These are phyloP conservation scores for Volutella citrinella DNA, from an alignment of 2,329 filamentous ascomycete genomes.

Conservation along the genomic window DNA sequence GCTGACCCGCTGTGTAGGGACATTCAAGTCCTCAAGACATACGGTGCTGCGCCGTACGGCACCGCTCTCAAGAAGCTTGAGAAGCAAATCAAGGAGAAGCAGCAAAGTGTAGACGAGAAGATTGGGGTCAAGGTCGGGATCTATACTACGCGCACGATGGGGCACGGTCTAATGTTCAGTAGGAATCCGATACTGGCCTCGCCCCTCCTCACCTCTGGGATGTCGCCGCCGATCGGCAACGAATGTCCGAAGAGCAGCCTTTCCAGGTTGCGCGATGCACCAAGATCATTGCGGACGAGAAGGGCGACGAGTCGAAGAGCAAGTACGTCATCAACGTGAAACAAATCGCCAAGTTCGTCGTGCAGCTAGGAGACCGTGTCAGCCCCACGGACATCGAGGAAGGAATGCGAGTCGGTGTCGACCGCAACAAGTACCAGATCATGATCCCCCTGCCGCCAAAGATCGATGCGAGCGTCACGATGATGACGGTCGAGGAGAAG, in stretches of 20 bases:
- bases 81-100: slow-evolving; percentile 99
- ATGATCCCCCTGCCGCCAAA: slow-evolving; percentile 93
- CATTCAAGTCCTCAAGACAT: slow-evolving; percentile 98
- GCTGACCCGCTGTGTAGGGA: slow-evolving; percentile 60
- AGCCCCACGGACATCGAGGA: slow-evolving; percentile 99
- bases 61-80: slow-evolving; percentile 94
- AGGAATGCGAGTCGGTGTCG: slow-evolving; percentile 97
- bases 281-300: slow-evolving; percentile 97
- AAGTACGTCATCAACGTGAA: slow-evolving; percentile 99
- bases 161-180: slow-evolving; percentile 22
- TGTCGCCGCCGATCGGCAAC: slow-evolving; percentile 93
- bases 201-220: slow-evolving; percentile 99
- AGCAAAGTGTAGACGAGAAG: slow-evolving; percentile 97
- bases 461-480: slow-evolving; percentile 98
- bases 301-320: slow-evolving; percentile 90
- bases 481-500: slow-evolving; percentile 99
- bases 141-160: too few species aligned
- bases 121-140: slow-evolving; percentile 77
- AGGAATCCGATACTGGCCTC: slow-evolving; percentile 98
- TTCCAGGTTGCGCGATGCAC: slow-evolving; percentile 97
- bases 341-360: slow-evolving; percentile 99
- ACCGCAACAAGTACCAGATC: slow-evolving; percentile 99
- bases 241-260: slow-evolving; percentile 97
- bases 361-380: slow-evolving; percentile 94
- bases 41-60: slow-evolving; percentile 94